Evolutionary conservation across 768 basidiomycete genomes (phyloP).

Genomic region (Russula abietina): DNA sequence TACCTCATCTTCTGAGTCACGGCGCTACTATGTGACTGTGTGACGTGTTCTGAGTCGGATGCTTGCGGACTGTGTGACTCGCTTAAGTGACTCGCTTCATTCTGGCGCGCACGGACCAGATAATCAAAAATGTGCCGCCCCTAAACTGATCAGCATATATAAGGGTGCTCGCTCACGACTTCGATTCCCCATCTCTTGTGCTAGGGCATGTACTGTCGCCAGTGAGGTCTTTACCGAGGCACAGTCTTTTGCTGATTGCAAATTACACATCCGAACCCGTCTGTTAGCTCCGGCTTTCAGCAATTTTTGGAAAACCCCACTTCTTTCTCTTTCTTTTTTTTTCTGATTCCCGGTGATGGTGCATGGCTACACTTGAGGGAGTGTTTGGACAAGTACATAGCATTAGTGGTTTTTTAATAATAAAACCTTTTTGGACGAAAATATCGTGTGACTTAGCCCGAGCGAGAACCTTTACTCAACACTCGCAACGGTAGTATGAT

Average conservation of each 20-base stretch:
- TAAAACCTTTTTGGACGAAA: no score
- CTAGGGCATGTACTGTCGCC: slow-evolving; percentile 93
- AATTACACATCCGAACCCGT: slow-evolving; percentile 96
- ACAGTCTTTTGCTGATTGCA: slow-evolving; percentile 95
- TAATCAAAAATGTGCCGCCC: slow-evolving; percentile 11
- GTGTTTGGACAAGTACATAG: no score
- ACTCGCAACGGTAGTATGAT: no score
- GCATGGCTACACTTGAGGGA: slow-evolving; percentile 3
- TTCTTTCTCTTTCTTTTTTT: neutral
- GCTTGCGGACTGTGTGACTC: no score
- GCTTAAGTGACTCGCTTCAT: no score
- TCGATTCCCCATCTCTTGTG: slow-evolving; percentile 51
- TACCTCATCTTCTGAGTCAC: no score
- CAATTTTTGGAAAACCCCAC: slow-evolving; percentile 76
- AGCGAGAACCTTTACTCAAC: no score
- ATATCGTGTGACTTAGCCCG: no score
- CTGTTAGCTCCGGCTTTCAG: slow-evolving; percentile 81
- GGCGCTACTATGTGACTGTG: no score
- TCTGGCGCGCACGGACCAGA: slow-evolving; percentile 21
- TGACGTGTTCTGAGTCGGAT: no score
- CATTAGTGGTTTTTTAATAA: no score
- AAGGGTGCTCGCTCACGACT: slow-evolving; percentile 32
- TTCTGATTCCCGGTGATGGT: slow-evolving; percentile 13
- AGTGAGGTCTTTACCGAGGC: slow-evolving; percentile 95
- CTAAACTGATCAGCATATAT: slow-evolving; percentile 18